Conservation (phyloP, 495 filamentous ascomycete genomes). For the Talaromyces stipitatus region DNA sequence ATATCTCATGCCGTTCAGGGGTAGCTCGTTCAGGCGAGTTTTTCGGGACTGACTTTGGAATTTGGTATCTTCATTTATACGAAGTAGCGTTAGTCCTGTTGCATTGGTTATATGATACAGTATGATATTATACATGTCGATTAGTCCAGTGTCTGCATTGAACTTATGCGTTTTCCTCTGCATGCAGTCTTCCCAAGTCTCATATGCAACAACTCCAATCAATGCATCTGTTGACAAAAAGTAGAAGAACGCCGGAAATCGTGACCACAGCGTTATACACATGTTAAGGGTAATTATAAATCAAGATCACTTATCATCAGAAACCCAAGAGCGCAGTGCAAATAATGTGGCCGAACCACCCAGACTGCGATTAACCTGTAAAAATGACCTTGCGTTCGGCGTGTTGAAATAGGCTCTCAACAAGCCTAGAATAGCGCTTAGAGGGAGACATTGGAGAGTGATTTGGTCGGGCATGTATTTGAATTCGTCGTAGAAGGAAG, state of each 20-base stretch:
- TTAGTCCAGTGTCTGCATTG: too few relatives aligned
- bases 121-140: constrained; percentile 8
- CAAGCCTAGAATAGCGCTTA: background rate
- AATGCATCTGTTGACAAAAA: background rate
- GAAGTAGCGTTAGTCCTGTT: background rate
- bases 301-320: background rate
- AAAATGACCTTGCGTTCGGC: background rate
- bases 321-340: constrained; percentile 1
- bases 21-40: background rate
- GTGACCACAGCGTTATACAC: too few relatives aligned
- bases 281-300: background rate
- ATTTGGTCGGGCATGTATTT: constrained; percentile 3
- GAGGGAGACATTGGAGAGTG: background rate
- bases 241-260: background rate
- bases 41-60: background rate
- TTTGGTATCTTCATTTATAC: background rate
- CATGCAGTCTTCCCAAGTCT: background rate
- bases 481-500: background rate
- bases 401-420: background rate
- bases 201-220: constrained; percentile 7
- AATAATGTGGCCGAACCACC: constrained; percentile 3
- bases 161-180: too few relatives aligned
- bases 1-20: too few relatives aligned
- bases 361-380: constrained; percentile 3
- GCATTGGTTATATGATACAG: background rate